phyloP scores from a whole-genome alignment of 2,329 filamentous ascomycete species.

The Monosporascus sp. region DNA sequence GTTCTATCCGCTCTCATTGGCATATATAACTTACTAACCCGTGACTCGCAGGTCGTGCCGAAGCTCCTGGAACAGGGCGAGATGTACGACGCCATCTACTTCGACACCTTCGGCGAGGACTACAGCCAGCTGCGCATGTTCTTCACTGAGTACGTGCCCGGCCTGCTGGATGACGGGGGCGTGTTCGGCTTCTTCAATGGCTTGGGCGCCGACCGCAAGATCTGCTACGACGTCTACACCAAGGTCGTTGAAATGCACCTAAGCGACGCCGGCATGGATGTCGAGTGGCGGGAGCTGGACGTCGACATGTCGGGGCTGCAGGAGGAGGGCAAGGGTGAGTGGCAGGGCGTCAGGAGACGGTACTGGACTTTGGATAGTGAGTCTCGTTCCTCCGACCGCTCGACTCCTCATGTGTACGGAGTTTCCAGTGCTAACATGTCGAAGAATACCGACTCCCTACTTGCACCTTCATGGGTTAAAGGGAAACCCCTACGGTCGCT shows the following conservation, averaged over 20 bases:
- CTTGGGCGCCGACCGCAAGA: constrained; percentile 81
- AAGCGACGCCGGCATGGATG: constrained; percentile 81
- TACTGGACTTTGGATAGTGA: constrained; percentile 82
- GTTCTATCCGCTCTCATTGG: too few species aligned
- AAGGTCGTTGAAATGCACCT: constrained; percentile 89
- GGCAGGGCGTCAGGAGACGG: constrained; percentile 79
- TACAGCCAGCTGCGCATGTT: constrained; percentile 81
- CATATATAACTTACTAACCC: neutral
- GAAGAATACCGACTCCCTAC: constrained; percentile 66
- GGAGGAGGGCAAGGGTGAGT: constrained; percentile 65
- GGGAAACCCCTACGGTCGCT: neutral
- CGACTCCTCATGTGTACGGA: neutral
- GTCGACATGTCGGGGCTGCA: constrained; percentile 65
- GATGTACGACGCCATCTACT: constrained; percentile 85
- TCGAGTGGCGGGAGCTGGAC: constrained; percentile 74
- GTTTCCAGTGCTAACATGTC: constrained; percentile 16
- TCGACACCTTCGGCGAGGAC: constrained; percentile 95
- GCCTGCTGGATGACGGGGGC: constrained; percentile 64
- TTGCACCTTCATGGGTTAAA: constrained; percentile 66
- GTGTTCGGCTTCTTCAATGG: constrained; percentile 88
- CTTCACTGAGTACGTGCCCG: constrained; percentile 82
- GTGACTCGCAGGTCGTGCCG: constrained; percentile 38
- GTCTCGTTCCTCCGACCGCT: constrained; percentile 18
- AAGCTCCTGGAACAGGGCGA: constrained; percentile 61
- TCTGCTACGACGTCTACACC: constrained; percentile 95